Evolutionary conservation across 257 asterid species (phyloP), one percentile per base, ranked within the genome.

Genomic region (Fraxinus pennsylvanica): DNA sequence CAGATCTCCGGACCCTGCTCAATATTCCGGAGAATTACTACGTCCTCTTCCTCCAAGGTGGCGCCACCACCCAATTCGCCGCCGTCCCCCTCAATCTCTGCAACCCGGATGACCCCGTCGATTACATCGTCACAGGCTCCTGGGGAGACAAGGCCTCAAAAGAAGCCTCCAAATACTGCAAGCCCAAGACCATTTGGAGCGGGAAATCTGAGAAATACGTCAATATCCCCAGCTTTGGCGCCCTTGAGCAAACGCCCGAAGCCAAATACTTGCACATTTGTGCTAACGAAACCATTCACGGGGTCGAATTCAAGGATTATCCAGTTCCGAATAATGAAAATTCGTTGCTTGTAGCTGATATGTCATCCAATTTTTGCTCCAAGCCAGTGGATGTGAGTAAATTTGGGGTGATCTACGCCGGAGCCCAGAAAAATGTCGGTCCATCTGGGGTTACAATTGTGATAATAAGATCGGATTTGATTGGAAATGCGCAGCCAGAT

Each of bases 31-130:
- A 86, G 9, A 87, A 90, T 39, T 94, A 94, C 87, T 85, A 91
- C 57, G 97, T 94, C 63, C 92, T 94, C 76, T 92, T 94, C 91
- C 94, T 94, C 76, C 99, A 94, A 78, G 99, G 99, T 43, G 97
- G 97, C 78, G 99, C 99, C 91, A 94, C 98, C 86, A 89, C 99
- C 52, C 98, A 92, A 71, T 94, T 94, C 84, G 91, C 99, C 68
- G 90, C 96, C 76, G 5, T 88, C 75, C 97, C 97, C 0, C 96
- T 94, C 86, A 94, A 94, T 38, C 76, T 92, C 76, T 87, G 95
- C 90, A 74, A 78, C 7, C 92, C 94, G 0, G 50, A 81, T 0
- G 91, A 92, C 83, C 47, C 61, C 68, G 97, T 90, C 19, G 97
- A 94, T 76, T 94, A 84, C 84, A 71, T 94, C 66, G 86, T 94